Base-by-base conservation (phyloP, 2,329 filamentous ascomycete species). In the Fusarium subglutinans region DNA sequence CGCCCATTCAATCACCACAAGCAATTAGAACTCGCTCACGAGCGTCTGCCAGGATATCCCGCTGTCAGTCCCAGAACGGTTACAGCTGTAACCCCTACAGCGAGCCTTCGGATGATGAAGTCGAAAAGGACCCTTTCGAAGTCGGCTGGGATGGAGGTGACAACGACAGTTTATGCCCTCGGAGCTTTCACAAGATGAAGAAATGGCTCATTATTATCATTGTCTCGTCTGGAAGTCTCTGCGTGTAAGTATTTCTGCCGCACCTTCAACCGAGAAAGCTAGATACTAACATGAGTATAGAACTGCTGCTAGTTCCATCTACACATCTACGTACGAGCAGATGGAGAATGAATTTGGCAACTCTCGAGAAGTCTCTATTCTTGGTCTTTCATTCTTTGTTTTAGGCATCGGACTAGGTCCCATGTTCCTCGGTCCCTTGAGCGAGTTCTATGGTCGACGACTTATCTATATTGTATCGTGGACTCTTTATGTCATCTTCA, bases 251-350 rank as follows among this genome's bases (percentile, higher is more conserved):
- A 37, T 18, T 13, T n/a, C 33, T 37, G 14, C 14, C 9, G 8
- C n/a, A 38, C 26, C 41, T 35, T 18, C 26, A 28, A 24, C 40
- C 33, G 41, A 35, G 15, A 35, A 35, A 26, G 43, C 28, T 12
- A 12, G 20, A 47, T 12, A 38, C 62, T 61, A 15, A 57, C 26
- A 17, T n/a, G 33, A 20, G 11, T 13, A 51, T 12, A 95, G 93
- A 61, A 97, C 95, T 14, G 94, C 92, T 80, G 90, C 93, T 4
- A 95, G 93, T 54, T 96, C 94, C n/a, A 90, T 97, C 77, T 98
- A 98, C 82, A 96, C 94, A 2, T 90, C 90, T 18, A 96, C 93
- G 0, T 98, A 98, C 81, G 80, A 78, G 24, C 93, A 96, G 81
- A 90, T 98, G 82, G 90, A 92, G 71, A 83, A 86, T 33, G 93